These are phyloP conservation scores for Platanthera guangdongensis DNA, from an alignment of 106 monocot genomes.

Conservation along the genomic window DNA sequence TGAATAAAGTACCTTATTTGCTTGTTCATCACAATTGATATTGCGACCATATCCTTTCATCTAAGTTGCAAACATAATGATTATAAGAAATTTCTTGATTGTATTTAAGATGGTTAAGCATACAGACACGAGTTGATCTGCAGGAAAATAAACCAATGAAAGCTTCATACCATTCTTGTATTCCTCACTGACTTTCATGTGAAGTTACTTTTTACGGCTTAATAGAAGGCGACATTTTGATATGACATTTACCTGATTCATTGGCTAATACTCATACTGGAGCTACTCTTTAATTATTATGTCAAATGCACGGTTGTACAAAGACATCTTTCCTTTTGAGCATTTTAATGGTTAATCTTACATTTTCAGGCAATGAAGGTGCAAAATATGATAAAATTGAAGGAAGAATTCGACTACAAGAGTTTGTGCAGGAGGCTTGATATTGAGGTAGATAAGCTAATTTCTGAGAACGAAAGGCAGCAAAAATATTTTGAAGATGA, in stretches of 20 bases:
- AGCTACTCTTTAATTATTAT: not conserved
- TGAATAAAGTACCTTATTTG: too few relatives aligned
- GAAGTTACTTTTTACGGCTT: not conserved
- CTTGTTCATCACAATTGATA: too few relatives aligned
- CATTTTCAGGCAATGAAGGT: constrained; percentile 89
- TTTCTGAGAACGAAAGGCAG: constrained; percentile 95
- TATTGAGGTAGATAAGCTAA: constrained; percentile 78
- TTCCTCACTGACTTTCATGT: not conserved
- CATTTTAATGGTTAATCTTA: constrained; percentile 3
- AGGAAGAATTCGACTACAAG: constrained; percentile 99
- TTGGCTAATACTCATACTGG: not conserved
- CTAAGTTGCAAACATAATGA: not conserved
- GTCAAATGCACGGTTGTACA: not conserved
- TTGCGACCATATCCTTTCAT: too few relatives aligned
- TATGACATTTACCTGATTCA: not conserved
- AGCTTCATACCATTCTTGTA: not conserved
- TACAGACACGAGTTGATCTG: not conserved
- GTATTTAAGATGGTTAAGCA: not conserved
- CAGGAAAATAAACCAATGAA: not conserved
- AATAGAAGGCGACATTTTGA: not conserved
- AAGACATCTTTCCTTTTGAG: not conserved
- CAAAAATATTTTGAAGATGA: constrained; percentile 82
- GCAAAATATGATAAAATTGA: constrained; percentile 96
- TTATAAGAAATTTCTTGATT: not conserved
- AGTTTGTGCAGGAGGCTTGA: constrained; percentile 93